Conservation (phyloP, 805 yeast species). For the Spathaspora passalidarum region DNA sequence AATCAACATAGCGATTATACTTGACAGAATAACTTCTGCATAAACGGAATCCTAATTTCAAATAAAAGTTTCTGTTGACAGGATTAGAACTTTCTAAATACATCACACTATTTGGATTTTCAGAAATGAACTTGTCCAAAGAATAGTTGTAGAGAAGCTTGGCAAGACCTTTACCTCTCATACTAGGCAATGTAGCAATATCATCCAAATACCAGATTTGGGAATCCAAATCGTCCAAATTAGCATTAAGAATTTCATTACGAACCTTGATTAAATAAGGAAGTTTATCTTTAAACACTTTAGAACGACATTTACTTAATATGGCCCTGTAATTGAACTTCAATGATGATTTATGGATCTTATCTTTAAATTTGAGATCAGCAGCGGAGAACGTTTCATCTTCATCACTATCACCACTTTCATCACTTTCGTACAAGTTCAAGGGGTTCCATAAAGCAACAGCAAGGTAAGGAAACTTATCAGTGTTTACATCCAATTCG, state of each 20-base stretch:
- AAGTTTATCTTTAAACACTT: slow-evolving; percentile 49
- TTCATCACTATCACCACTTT: slow-evolving; percentile 13
- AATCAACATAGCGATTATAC: slow-evolving; percentile 6
- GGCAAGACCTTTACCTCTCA: slow-evolving; percentile 60
- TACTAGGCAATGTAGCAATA: slow-evolving; percentile 54
- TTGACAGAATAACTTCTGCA: slow-evolving; percentile 24
- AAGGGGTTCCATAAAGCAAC: slow-evolving; percentile 46
- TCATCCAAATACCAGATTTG: slow-evolving; percentile 54
- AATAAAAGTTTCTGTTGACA: slow-evolving; percentile 50
- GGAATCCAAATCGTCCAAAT: slow-evolving; percentile 26
- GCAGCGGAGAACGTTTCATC: slow-evolving; percentile 20
- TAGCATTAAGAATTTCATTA: slow-evolving; percentile 40
- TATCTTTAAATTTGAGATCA: slow-evolving; percentile 18
- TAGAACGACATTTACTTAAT: slow-evolving; percentile 41
- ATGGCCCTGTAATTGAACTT: slow-evolving; percentile 36
- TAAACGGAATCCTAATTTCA: slow-evolving; percentile 48
- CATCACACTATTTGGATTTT: slow-evolving; percentile 22
- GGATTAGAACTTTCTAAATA: slow-evolving; percentile 60
- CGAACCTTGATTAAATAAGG: slow-evolving; percentile 45
- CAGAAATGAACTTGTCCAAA: slow-evolving; percentile 43
- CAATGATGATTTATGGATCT: slow-evolving; percentile 29
- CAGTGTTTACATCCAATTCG: slow-evolving; percentile 19
- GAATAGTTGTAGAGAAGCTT: slow-evolving; percentile 49
- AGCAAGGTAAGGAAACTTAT: slow-evolving; percentile 46
- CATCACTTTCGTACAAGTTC: neutral